Percentiles rank a stretch among this genome's conserved stretches.
Evolutionary conservation across 2,329 filamentous ascomycete species (phyloP).

Genomic region (Epichloe amarillans): DNA sequence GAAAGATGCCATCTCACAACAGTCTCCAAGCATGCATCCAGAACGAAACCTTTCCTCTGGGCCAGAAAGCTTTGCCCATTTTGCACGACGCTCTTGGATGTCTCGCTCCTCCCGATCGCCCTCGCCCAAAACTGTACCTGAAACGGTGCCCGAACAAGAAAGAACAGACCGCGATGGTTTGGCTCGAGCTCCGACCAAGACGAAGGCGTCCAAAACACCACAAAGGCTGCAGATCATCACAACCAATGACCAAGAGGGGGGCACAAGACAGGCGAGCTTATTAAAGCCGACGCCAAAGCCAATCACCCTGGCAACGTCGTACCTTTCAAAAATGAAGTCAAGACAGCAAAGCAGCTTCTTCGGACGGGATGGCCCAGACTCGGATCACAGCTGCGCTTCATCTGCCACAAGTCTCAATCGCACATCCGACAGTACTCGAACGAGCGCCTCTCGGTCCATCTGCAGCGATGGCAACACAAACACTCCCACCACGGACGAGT

Average conservation of each 20-base stretch:
- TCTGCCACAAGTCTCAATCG: constrained; percentile 32
- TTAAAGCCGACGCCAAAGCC: constrained; percentile 23
- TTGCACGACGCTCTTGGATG: constrained; percentile 7
- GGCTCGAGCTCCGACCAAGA: neutral
- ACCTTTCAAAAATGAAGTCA: constrained; percentile 35
- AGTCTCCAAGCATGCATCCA: constrained; percentile 13
- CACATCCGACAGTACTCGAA: constrained; percentile 23
- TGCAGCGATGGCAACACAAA: constrained; percentile 25
- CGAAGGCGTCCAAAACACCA: constrained; percentile 6
- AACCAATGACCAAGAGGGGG: constrained; percentile 11
- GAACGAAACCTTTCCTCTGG: constrained; percentile 26
- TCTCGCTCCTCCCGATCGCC: constrained; percentile 14
- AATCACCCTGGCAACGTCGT: constrained; percentile 31
- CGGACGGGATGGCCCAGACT: constrained; percentile 21
- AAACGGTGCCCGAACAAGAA: constrained; percentile 12
- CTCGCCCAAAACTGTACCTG: constrained; percentile 26
- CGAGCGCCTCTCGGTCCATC: constrained; percentile 24
- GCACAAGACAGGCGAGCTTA: constrained; percentile 19
- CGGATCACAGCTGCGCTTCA: constrained; percentile 32
- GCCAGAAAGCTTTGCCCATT: constrained; percentile 32
- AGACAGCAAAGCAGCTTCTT: constrained; percentile 32
- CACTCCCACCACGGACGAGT: constrained; percentile 28
- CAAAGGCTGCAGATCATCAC: constrained; percentile 17
- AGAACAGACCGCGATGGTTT: constrained; percentile 8
- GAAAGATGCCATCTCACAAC: constrained; percentile 3